Percentiles rank a stretch among this genome's conserved stretches.
phyloP scores from a whole-genome alignment of 768 basidiomycete species.

The Amanita thiersii region DNA sequence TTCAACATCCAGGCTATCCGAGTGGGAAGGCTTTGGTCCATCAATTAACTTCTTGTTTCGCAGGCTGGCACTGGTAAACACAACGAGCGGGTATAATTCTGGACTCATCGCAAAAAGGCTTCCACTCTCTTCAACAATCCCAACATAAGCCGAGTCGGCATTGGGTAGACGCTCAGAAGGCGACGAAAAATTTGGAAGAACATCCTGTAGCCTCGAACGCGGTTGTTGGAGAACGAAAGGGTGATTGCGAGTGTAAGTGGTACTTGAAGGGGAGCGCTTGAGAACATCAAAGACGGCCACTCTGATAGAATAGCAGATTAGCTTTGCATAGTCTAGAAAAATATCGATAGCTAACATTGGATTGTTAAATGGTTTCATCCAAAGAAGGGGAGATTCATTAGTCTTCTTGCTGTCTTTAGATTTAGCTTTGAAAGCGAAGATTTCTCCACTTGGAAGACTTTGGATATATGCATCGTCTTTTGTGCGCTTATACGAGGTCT shows the following conservation, averaged over 20 bases:
- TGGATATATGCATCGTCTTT: constrained; percentile 80
- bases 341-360: constrained; percentile 50
- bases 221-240: constrained; percentile 88
- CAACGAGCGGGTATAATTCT: constrained; percentile 72
- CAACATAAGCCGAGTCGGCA: constrained; percentile 70
- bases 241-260: constrained; percentile 23
- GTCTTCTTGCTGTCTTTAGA: constrained; percentile 14
- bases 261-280: constrained; percentile 20
- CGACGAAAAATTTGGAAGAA: constrained; percentile 50
- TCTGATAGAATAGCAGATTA: constrained; percentile 25
- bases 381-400: constrained; percentile 35
- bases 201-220: constrained; percentile 62
- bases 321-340: background rate
- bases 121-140: constrained; percentile 60
- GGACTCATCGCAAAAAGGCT: constrained; percentile 86
- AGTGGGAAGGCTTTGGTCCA: constrained; percentile 5
- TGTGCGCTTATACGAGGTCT: constrained; percentile 66
- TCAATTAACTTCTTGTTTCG: constrained; percentile 18
- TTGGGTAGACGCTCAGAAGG: constrained; percentile 27
- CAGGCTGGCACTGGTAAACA: constrained; percentile 38
- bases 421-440: constrained; percentile 61
- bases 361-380: constrained; percentile 50
- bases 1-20: background rate
- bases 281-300: constrained; percentile 82
- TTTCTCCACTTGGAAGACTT: constrained; percentile 67